Conservation (phyloP, 345 rosid species). For the Populus deltoides region DNA sequence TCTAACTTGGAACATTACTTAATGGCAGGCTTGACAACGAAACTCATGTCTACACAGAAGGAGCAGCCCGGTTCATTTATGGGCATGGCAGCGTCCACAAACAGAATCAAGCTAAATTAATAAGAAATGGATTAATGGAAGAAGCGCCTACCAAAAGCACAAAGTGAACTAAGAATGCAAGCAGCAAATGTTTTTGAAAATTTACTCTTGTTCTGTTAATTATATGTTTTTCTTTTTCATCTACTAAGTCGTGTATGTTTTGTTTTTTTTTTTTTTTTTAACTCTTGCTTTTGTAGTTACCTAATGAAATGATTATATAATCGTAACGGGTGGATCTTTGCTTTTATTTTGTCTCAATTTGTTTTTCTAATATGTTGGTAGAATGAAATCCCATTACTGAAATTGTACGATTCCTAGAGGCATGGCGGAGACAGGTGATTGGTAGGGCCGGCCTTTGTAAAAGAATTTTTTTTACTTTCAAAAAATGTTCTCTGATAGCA, state of each 20-base stretch:
- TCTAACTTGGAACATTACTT: neutral
- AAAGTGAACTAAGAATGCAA: slow-evolving; percentile 14
- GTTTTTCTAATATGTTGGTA: neutral
- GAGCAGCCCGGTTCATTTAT: slow-evolving; percentile 54
- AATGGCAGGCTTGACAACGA: slow-evolving; percentile 47
- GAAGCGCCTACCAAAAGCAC: slow-evolving; percentile 9
- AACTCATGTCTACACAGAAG: slow-evolving; percentile 63
- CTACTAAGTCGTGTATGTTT: neutral
- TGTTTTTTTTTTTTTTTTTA: neutral
- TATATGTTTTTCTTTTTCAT: slow-evolving; percentile 7
- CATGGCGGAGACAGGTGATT: no score
- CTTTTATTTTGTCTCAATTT: neutral
- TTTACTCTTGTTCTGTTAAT: neutral
- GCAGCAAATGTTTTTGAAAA: neutral
- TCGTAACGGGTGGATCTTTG: slow-evolving; percentile 8
- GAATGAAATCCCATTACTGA: neutral
- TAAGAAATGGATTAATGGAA: neutral
- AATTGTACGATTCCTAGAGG: neutral
- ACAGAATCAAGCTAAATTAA: slow-evolving; percentile 22
- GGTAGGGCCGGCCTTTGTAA: no score
- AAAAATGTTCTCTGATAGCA: no score
- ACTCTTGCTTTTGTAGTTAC: slow-evolving; percentile 10
- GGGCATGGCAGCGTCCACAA: slow-evolving; percentile 51
- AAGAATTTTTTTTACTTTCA: no score
- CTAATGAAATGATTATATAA: slow-evolving; percentile 9